Evolutionary conservation across 164 flowering plant species (phyloP), one percentile per base, ranked within the genome.

Genomic region (Chimonanthus praecox): DNA sequence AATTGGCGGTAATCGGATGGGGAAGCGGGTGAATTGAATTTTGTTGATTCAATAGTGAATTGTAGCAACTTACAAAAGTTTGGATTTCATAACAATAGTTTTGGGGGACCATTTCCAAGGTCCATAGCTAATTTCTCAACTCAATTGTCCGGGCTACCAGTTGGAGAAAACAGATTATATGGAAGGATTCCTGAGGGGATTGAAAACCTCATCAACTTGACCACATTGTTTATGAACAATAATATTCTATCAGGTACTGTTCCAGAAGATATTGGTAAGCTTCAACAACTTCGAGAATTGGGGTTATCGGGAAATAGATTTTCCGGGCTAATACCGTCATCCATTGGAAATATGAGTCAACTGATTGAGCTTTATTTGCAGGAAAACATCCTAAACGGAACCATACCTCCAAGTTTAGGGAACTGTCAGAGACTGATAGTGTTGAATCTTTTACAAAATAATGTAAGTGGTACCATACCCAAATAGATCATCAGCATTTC

Each of bases 41-140:
- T 85, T 54, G 48, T 87, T 18, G 64, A 68, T 60, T 75, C 83
- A 21, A 68, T 87, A 68, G 47, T 73, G 44, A 87, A 85, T 67
- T 76, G 83, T 33, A 51, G 58, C 58, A 8, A 51, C 13, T 51
- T 51, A 9, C 13, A 10, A 15, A 9, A 51, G 4, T 51, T 51
- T 51, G 58, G 58, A 15, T 51, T 51, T 51, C 58, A 51, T 8
- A 15, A 51, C 3, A 62, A 62, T 62, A 16, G 9, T 62, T 7
- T 62, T 21, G 33, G 9, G 33, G 65, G 65, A 18, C 33, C 10
- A 4, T 62, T 62, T 18, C 65, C 65, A 8, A 21, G 7, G 8
- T 62, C 65, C 65, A 21, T 62, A 8, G 65, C 10, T n/a, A 62
- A 62, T 21, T 8, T 62, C 33, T 62, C 65, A 1, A 20, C 16